These are phyloP conservation scores for Penicillium steckii DNA, from an alignment of 495 filamentous ascomycete species.

Conservation along the genomic window DNA sequence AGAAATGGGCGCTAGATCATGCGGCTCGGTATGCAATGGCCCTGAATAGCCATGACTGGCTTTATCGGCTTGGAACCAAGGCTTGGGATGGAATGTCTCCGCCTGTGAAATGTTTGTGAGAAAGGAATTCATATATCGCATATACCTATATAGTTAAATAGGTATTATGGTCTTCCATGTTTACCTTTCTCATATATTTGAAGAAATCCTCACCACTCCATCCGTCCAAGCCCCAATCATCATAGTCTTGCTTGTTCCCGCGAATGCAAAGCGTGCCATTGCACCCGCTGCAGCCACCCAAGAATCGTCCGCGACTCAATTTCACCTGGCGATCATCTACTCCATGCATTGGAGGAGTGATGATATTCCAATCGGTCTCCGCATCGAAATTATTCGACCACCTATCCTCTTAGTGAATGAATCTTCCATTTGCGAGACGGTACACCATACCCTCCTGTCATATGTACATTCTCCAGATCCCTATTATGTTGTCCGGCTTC, in stretches of 20 bases:
- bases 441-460: constrained; percentile 41
- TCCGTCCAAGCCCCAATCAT: constrained; percentile 57
- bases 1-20: constrained; percentile 50
- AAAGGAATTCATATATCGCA: not conserved
- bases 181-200: constrained; percentile 49
- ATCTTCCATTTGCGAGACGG: too few species aligned
- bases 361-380: constrained; percentile 55
- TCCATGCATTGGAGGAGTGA: constrained; percentile 53
- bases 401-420: constrained; percentile 12
- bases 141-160: too few species aligned
- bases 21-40: constrained; percentile 47
- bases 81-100: constrained; percentile 47
- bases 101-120: constrained; percentile 24
- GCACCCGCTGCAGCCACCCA: constrained; percentile 58
- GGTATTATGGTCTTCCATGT: too few species aligned
- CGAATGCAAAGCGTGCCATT: constrained; percentile 65
- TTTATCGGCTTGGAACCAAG: constrained; percentile 39
- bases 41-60: constrained; percentile 44
- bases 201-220: constrained; percentile 57
- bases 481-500: constrained; percentile 51
- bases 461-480: constrained; percentile 47
- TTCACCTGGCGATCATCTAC: constrained; percentile 56
- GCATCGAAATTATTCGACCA: constrained; percentile 49
- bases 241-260: constrained; percentile 58
- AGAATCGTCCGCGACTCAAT: constrained; percentile 56